Evolutionary conservation across 1,284 basidiomycete genomes (phyloP), one percentile per base, ranked within the genome.

Genomic region (Leccinum angustisporum): DNA sequence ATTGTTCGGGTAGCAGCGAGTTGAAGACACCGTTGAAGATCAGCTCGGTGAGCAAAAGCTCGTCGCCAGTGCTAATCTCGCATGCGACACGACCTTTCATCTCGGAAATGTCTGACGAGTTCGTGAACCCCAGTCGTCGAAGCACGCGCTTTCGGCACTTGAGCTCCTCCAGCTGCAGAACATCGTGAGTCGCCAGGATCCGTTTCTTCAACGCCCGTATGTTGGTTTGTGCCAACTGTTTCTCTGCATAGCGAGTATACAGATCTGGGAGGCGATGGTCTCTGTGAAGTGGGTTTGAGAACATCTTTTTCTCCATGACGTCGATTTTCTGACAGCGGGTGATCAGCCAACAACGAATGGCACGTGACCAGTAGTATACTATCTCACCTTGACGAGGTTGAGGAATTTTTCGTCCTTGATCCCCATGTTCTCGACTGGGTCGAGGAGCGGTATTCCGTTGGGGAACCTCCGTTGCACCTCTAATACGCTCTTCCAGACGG

Each of bases 21-120:
- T 98, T 98, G 82, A 99, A 99, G 4, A 90, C 91, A 59, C 97
- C 97, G 67, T 97, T 95, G 81, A 99, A 99, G 67, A 99, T 92
- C 74, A 99, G 85, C 76, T 99, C 97, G 1, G 97, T 99, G 63
- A 99, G 81, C 33, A 99, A 81, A 55, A 99, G 78, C 77, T 99
- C 97, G 72, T 99, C 97, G 13, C 97, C 97, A 1, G 96, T 92
- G 69, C 91, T 95, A 75, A 99, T 98, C 79, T 99, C 97, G 76
- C 97, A 99, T 16, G 97, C 97, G 1, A 99, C 97, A 51, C 97
- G 84, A 1, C 97, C 97, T 78, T 99, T 99, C 83, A 97, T 90
- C 74, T 98, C 96, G 13, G 98, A 95, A 58, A 99, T 97, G 74
- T 98, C 97, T 3, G 91, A 86, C 3, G 87, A 76, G 4, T 85